Conservation (phyloP, 2,329 filamentous ascomycete genomes). For the Colletotrichum sp. region DNA sequence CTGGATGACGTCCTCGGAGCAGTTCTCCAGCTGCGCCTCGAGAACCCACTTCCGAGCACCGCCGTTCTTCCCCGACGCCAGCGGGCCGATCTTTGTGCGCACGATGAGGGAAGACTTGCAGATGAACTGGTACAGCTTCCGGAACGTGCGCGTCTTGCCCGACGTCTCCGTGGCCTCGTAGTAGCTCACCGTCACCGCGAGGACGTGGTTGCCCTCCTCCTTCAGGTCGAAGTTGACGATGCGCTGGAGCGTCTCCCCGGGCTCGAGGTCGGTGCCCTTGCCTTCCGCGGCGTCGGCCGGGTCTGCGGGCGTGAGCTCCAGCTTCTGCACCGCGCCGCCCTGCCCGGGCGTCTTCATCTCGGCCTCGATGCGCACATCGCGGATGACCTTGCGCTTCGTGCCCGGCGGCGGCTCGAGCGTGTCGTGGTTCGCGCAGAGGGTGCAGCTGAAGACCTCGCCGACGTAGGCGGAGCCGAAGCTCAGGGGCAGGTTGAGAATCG, state of each 20-base stretch:
- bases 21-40: slow-evolving; percentile 95
- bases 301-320: slow-evolving; percentile 58
- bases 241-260: slow-evolving; percentile 76
- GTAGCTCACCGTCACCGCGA: slow-evolving; percentile 93
- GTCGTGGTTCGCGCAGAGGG: slow-evolving; percentile 95
- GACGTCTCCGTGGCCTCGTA: slow-evolving; percentile 80
- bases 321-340: slow-evolving; percentile 61
- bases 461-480: slow-evolving; percentile 96
- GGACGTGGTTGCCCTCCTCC: slow-evolving; percentile 91
- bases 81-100: slow-evolving; percentile 81
- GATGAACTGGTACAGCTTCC: slow-evolving; percentile 96
- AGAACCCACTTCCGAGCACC: slow-evolving; percentile 67
- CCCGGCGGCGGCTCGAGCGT: slow-evolving; percentile 29
- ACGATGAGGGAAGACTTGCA: slow-evolving; percentile 91
- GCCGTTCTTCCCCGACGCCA: slow-evolving; percentile 46
- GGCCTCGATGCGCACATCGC: slow-evolving; percentile 81
- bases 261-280: slow-evolving; percentile 55
- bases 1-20: slow-evolving; percentile 81
- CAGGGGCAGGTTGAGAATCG: slow-evolving; percentile 81
- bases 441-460: slow-evolving; percentile 93
- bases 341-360: slow-evolving; percentile 91
- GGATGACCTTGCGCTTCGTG: slow-evolving; percentile 58
- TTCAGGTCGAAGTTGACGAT: slow-evolving; percentile 88
- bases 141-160: slow-evolving; percentile 80
- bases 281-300: not conserved